Conservation (phyloP, 176 grass and related monocot species). For the Oryza coarctata region DNA sequence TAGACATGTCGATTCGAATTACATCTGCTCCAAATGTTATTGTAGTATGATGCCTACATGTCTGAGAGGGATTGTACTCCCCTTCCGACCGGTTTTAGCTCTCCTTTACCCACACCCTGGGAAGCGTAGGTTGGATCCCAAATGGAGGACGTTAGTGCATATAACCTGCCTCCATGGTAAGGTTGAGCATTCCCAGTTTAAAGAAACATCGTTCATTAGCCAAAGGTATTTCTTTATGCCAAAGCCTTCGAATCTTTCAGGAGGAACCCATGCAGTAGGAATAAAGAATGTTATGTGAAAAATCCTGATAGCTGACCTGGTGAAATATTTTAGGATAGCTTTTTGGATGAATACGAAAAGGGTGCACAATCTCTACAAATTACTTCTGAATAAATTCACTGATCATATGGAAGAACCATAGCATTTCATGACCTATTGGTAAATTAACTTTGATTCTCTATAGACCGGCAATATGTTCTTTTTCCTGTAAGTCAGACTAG, state of each 20-base stretch:
- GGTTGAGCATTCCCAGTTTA: slow-evolving; percentile 24
- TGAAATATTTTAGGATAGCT: neutral
- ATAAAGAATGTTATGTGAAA: neutral
- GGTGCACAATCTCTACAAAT: too few species aligned
- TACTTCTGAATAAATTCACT: too few species aligned
- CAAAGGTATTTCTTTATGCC: slow-evolving; percentile 39
- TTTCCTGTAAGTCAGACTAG: neutral
- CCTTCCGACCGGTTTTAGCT: slow-evolving; percentile 26
- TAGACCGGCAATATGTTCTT: too few species aligned
- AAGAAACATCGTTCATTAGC: neutral
- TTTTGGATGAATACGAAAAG: too few species aligned
- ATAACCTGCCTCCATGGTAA: slow-evolving; percentile 3
- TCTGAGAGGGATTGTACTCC: slow-evolving; percentile 30
- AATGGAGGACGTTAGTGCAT: slow-evolving; percentile 35
- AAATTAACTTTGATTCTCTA: too few species aligned
- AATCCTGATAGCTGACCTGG: neutral
- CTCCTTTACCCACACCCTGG: slow-evolving; percentile 16
- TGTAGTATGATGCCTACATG: slow-evolving; percentile 43
- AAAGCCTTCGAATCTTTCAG: slow-evolving; percentile 16
- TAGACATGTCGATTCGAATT: slow-evolving; percentile 6
- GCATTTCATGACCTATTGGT: too few species aligned
- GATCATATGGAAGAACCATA: too few species aligned
- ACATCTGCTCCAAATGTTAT: slow-evolving; percentile 14
- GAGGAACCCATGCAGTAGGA: neutral
- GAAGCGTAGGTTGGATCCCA: slow-evolving; percentile 36